phyloP scores from a whole-genome alignment of 1,139 yeast genomes.

The Debaryomyces sp. region DNA sequence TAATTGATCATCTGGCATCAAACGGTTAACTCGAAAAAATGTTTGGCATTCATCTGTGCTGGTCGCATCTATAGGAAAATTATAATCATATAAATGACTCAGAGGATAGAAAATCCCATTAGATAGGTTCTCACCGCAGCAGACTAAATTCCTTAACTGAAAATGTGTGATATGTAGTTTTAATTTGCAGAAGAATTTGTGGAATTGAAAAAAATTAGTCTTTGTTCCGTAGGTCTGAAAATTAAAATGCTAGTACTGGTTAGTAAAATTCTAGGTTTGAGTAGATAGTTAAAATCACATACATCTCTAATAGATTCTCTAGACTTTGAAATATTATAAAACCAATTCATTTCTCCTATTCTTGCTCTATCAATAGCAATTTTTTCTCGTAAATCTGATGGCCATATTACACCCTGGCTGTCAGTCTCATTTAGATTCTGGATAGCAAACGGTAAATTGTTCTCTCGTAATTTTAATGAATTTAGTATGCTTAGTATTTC shows the following conservation, averaged over 20 bases:
- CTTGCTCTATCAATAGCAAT: conserved; percentile 37
- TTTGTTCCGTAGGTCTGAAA: conserved; percentile 21
- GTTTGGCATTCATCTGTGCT: conserved; percentile 26
- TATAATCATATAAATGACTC: conserved; percentile 38
- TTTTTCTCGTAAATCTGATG: conserved; percentile 31
- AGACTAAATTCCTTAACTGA: conserved; percentile 56
- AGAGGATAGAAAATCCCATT: conserved; percentile 47
- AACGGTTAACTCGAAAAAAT: conserved; percentile 40
- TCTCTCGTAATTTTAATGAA: conserved; percentile 40
- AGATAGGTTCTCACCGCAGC: conserved; percentile 39
- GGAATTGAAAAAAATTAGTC: conserved; percentile 42
- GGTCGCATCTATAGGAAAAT: conserved; percentile 24
- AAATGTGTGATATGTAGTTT: conserved; percentile 58
- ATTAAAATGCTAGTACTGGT: conserved; percentile 27
- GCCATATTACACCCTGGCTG: conserved; percentile 44
- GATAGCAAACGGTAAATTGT: conserved; percentile 33
- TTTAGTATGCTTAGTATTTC: conserved; percentile 42
- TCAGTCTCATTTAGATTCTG: conserved; percentile 19
- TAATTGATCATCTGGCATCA: conserved; percentile 29
- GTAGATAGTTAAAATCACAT: conserved; percentile 21
- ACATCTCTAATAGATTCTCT: conserved; percentile 34
- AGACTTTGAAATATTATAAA: conserved; percentile 40
- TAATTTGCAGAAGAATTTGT: conserved; percentile 45
- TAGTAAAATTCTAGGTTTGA: conserved; percentile 14
- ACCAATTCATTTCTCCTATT: conserved; percentile 41